These are phyloP conservation scores for Panaeolus cyanescens DNA, from an alignment of 768 basidiomycete species.

Conservation along the genomic window DNA sequence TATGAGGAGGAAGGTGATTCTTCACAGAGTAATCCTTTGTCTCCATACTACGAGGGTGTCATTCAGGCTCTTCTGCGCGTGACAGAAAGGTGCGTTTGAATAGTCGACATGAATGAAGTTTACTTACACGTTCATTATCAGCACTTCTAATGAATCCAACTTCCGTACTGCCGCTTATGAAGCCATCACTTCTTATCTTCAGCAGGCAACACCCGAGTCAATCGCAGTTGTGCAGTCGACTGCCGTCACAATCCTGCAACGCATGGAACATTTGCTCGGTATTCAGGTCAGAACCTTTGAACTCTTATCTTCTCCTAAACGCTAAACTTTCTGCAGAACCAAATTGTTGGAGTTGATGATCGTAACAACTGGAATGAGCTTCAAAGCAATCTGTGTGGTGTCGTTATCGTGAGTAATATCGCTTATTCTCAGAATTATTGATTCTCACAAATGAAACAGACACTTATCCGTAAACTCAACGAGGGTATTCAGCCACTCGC, in stretches of 20 bases:
- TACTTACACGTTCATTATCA: conserved; percentile 24
- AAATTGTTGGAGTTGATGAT: conserved; percentile 94
- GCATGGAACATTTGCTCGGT: conserved; percentile 85
- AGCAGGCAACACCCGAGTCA: conserved; percentile 78
- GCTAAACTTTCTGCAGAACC: conserved; percentile 53
- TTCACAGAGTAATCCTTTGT: conserved; percentile 63
- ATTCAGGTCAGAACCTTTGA: conserved; percentile 67
- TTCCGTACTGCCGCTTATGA: conserved; percentile 96
- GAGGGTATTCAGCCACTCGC: conserved; percentile 84
- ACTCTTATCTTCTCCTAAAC: not conserved
- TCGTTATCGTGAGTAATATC: conserved; percentile 68
- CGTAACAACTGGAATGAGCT: conserved; percentile 99
- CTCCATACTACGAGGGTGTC: conserved; percentile 88
- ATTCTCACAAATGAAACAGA: conserved; percentile 41
- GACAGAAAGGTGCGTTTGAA: conserved; percentile 73
- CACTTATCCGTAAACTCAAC: conserved; percentile 82
- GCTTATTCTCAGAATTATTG: not conserved
- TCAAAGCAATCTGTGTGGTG: conserved; percentile 92
- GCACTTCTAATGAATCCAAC: conserved; percentile 85
- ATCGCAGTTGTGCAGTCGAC: conserved; percentile 83
- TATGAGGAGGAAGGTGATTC: conserved; percentile 64
- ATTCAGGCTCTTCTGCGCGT: conserved; percentile 81
- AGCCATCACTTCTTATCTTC: conserved; percentile 86
- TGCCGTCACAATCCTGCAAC: conserved; percentile 75
- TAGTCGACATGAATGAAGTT: conserved; percentile 3